phyloP scores from a whole-genome alignment of 1,284 basidiomycete species.

The Puccinia horiana region DNA sequence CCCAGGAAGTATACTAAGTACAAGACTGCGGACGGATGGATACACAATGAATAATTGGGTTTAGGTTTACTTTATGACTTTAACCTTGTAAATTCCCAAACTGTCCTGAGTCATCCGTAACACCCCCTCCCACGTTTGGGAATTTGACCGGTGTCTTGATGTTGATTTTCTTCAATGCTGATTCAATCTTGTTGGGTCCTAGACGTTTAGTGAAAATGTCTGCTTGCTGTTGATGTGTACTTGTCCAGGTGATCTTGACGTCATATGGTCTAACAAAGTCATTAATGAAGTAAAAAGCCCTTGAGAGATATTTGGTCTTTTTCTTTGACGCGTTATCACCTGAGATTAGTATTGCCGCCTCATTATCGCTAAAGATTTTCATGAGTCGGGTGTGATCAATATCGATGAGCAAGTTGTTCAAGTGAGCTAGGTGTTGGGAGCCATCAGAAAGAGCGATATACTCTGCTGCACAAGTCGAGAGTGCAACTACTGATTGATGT shows the following conservation, averaged over 20 bases:
- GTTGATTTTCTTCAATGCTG: not conserved
- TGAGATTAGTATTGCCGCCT: conserved; percentile 1
- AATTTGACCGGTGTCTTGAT: not conserved
- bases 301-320: not conserved
- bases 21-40: no score
- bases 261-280: not conserved
- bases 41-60: not conserved
- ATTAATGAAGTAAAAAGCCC: conserved; percentile 11
- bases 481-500: conserved; percentile 3
- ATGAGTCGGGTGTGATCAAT: not conserved
- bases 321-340: conserved; percentile 7
- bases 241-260: not conserved
- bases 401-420: not conserved
- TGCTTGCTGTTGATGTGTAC: not conserved
- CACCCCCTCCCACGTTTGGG: not conserved
- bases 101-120: no score
- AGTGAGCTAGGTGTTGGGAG: not conserved
- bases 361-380: conserved; percentile 3
- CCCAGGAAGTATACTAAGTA: no score
- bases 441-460: conserved; percentile 7
- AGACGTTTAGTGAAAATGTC: conserved; percentile 1
- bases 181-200: not conserved
- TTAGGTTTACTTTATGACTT: no score
- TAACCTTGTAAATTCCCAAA: no score
- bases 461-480: conserved; percentile 1